Conservation (phyloP, 2,329 filamentous ascomycete genomes). For the Plenodomus biglobosus region DNA sequence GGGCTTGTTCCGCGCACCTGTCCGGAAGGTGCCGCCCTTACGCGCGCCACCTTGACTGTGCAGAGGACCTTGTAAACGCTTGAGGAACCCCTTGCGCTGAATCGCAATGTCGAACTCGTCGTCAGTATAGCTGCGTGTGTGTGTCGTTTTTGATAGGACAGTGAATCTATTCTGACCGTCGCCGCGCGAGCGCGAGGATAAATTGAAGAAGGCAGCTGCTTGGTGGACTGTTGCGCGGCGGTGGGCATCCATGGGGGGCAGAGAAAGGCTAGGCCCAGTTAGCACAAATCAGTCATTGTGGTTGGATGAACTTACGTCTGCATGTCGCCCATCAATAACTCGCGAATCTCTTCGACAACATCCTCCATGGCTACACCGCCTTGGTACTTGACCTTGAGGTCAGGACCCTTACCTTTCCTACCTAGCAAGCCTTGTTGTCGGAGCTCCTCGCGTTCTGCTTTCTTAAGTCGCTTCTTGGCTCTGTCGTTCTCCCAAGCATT, state of each 20-base stretch:
- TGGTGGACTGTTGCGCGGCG: conserved; percentile 79
- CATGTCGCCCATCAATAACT: conserved; percentile 66
- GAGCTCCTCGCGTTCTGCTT: conserved; percentile 51
- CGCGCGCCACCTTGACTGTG: conserved; percentile 11
- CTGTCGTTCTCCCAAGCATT: conserved; percentile 50
- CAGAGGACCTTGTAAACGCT: conserved; percentile 39
- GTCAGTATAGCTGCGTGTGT: conserved; percentile 64
- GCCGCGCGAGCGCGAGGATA: conserved; percentile 84
- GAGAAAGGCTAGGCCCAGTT: conserved; percentile 58
- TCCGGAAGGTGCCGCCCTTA: conserved; percentile 14
- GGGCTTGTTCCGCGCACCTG: conserved; percentile 17
- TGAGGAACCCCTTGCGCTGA: conserved; percentile 52
- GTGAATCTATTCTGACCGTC: conserved; percentile 72
- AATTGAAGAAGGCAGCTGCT: conserved; percentile 69
- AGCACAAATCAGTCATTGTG: background rate
- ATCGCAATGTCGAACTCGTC: conserved; percentile 53
- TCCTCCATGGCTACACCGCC: conserved; percentile 71
- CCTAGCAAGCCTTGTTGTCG: conserved; percentile 49
- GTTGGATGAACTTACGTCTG: conserved; percentile 58
- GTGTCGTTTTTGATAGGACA: conserved; percentile 71
- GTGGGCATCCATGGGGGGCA: conserved; percentile 82
- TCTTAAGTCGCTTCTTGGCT: conserved; percentile 50
- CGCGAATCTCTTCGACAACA: conserved; percentile 69
- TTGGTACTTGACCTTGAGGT: conserved; percentile 69
- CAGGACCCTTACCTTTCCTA: conserved; percentile 47